Conservation (phyloP, 2,329 filamentous ascomycete genomes). For the Aureobasidium sp. region DNA sequence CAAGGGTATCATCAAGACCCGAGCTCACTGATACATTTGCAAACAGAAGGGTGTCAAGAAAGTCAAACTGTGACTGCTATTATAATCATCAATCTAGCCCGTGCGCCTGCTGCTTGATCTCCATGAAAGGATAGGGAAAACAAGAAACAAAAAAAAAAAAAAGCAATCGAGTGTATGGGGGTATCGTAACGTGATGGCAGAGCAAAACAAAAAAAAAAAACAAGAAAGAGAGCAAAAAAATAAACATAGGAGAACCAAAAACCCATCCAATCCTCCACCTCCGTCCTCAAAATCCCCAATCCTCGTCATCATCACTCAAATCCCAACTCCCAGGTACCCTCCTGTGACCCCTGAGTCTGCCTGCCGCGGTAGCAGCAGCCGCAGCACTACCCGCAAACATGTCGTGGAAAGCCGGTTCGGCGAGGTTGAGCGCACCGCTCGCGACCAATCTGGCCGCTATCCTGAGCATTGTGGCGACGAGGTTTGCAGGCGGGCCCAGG, state of each 20-base stretch:
- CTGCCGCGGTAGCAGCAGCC: neutral
- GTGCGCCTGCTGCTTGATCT: too few relatives aligned
- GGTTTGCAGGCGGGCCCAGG: slow-evolving; percentile 68
- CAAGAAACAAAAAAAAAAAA: neutral
- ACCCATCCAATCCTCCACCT: neutral
- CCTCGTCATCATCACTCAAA: slow-evolving; percentile 16
- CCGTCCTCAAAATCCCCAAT: slow-evolving; percentile 14
- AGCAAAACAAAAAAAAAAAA: neutral
- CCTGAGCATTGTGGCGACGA: slow-evolving; percentile 69
- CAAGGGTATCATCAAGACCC: neutral
- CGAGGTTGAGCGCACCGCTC: slow-evolving; percentile 29
- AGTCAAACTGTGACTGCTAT: neutral
- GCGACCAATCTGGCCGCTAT: slow-evolving; percentile 75
- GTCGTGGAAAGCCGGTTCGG: slow-evolving; percentile 7
- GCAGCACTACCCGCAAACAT: neutral
- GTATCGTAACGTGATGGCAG: slow-evolving; percentile 6
- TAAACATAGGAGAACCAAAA: neutral
- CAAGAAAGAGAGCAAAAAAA: too few relatives aligned
- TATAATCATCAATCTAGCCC: neutral
- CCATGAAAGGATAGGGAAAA: neutral
- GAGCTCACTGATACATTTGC: neutral
- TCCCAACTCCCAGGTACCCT: slow-evolving; percentile 14
- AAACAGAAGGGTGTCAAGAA: neutral
- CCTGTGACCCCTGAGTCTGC: slow-evolving; percentile 3
- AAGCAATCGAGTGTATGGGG: neutral